Evolutionary conservation across 2,329 filamentous ascomycete species (phyloP), one percentile per base, ranked within the genome.

Genomic region (Cladosporium sp.): DNA sequence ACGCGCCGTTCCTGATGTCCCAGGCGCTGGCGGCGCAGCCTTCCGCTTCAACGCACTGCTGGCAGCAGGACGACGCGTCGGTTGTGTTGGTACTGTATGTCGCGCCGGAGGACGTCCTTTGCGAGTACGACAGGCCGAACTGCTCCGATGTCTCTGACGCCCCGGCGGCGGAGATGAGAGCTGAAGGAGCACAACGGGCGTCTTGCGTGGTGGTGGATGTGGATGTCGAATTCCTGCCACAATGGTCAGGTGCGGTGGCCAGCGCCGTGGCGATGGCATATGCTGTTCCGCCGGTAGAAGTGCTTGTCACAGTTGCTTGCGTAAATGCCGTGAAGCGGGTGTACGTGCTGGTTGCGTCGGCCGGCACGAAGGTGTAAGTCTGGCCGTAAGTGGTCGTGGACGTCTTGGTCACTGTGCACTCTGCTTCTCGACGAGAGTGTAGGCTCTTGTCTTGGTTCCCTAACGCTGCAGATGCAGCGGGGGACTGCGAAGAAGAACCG

Each of bases 11-110:
- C 19, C 63, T 57, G 34, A 63, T 60, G 49, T 66, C 64, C 63
- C 63, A 67, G 5, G 58, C 56, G 48, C 59, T 63, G 11, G 59
- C 60, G 6, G 64, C 63, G 37, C 65, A 67, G 22, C 59, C 45
- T 18, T 56, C 54, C 2, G 61, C 56, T 32, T 63, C 62, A 4
- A 62, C 64, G 52, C 65, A 67, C 2, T 63, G 57, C 56, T 67
- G 65, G 53, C 65, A 67, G 55, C 65, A 67, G 10, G 53, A 43
- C 1, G 60, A 61, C 11, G 64, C 62, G 45, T 66, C 63, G 18
- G 45, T 54, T 13, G 64, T 61, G 42, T 57, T 65, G 18, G 63
- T 64, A 22, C 44, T 45, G 53, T 60, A 67, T 1, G 57, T 56
- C 13, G 62, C 64, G 51, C 65, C 65, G 14, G 53, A 54, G 13